A percentile compares a stretch with the other conserved stretches of the same genome.
Conservation (phyloP, 345 rosid species). For the Lumnitzera littorea region DNA sequence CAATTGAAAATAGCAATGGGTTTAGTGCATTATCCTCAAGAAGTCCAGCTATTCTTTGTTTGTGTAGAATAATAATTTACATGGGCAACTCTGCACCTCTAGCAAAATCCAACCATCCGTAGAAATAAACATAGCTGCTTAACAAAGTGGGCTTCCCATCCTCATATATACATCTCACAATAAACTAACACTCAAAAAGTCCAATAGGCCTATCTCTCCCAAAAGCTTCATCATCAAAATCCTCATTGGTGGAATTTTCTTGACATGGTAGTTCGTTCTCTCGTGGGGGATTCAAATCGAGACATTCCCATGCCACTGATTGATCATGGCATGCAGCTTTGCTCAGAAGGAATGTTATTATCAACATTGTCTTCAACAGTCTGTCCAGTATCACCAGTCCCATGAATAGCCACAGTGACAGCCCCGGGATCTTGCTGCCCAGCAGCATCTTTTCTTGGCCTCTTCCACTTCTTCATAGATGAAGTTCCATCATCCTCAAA, state of each 20-base stretch:
- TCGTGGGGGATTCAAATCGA: constrained; percentile 33
- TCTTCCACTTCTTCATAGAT: constrained; percentile 99
- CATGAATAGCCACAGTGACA: constrained; percentile 54
- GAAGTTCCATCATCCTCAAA: constrained; percentile 99
- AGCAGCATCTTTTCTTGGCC: constrained; percentile 81
- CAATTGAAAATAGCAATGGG: no score
- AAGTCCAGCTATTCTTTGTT: no score
- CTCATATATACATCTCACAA: constrained; percentile 18
- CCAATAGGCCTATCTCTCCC: constrained; percentile 39
- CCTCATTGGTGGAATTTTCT: constrained; percentile 83
- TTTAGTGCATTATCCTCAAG: no score
- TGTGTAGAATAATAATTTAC: no score
- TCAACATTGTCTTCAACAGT: constrained; percentile 44
- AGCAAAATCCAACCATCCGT: no score
- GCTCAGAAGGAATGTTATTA: constrained; percentile 27
- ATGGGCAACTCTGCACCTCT: no score
- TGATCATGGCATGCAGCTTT: constrained; percentile 33
- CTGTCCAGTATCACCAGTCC: constrained; percentile 42
- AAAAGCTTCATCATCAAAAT: constrained; percentile 72
- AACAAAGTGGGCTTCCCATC: no score
- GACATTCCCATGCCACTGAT: constrained; percentile 52
- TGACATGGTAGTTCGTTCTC: constrained; percentile 66
- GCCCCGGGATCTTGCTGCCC: constrained; percentile 77
- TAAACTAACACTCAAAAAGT: constrained; percentile 38
- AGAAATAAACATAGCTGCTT: no score